Base-by-base conservation (phyloP, 1,284 basidiomycete genomes). In the Ceratobasidium sp. region DNA sequence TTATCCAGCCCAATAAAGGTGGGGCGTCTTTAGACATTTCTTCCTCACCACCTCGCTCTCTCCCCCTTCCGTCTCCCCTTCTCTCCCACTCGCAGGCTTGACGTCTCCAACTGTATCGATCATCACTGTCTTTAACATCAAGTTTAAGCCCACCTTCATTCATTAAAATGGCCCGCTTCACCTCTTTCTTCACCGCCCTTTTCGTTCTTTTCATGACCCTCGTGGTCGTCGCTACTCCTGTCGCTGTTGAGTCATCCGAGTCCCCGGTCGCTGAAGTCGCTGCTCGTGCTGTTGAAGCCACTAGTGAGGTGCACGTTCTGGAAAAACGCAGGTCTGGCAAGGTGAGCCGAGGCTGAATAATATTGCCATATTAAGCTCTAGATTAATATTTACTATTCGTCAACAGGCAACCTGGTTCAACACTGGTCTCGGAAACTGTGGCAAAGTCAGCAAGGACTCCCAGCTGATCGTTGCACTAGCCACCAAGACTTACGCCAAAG, bases 361-460 rank as follows among this genome's bases (percentile, higher is more conserved):
- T 54, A 24, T 57, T 4, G 36, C 11, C 36, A 14, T 31, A 36
- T 6, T n/a, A 11, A 17, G n/a, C 11, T 14, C 29, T 44, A 33
- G 31, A 36, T 48, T 1, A 24, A 27, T 44, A 47, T 47, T 48
- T 2, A 44, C 24, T 29, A 6, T 56, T 27, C 2, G 31, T 24
- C 1, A 15, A 24, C 45, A 72, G 59, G 76, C 59, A 9, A 77
- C 76, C 17, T 77, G 54, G 41, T 77, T 65, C 54, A 57, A 77
- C 57, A 65, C 73, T 36, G 76, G 76, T 17, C 51, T 76, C 17
- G 76, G 76, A 27, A 72, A 63, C 31, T 77, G 76, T 44, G 76
- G 76, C 19, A 59, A 73, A 47, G 76, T 77, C 24, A 75, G 75
- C 74, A 73, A 73, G 4, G 74, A 76, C 45, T 57, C n/a, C 14